phyloP scores from a whole-genome alignment of 495 filamentous ascomycete species.

The Lepidopterella palustris region DNA sequence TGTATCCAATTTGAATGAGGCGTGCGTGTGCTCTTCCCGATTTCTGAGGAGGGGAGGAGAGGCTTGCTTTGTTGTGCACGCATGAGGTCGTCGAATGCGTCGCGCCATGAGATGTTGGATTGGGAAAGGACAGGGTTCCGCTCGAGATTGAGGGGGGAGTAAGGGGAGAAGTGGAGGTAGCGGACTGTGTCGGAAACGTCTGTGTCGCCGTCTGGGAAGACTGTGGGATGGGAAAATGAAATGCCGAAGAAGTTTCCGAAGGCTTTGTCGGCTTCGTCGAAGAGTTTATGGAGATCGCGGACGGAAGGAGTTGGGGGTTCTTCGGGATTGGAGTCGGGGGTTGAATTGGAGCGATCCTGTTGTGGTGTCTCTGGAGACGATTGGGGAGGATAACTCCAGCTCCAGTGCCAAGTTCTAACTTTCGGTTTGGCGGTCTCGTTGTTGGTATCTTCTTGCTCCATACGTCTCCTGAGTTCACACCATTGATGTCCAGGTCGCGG shows the following conservation, averaged over 20 bases:
- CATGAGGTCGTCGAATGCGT: slow-evolving; percentile 25
- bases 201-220: neutral
- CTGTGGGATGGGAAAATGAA: neutral
- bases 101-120: slow-evolving; percentile 13
- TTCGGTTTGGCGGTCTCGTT: neutral
- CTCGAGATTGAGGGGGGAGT: slow-evolving; percentile 20
- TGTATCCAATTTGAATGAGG: slow-evolving; percentile 1
- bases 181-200: neutral
- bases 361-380: too few species aligned
- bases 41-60: slow-evolving; percentile 8
- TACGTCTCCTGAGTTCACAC: neutral
- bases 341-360: too few species aligned
- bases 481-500: neutral
- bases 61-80: slow-evolving; percentile 5
- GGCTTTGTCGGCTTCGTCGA: slow-evolving; percentile 7
- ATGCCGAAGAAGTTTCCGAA: neutral
- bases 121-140: neutral
- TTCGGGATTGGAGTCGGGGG: too few species aligned
- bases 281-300: too few species aligned
- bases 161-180: neutral
- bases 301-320: too few species aligned
- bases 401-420: slow-evolving; percentile 2
- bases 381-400: slow-evolving; percentile 4
- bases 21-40: slow-evolving; percentile 3
- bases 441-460: neutral